These are phyloP conservation scores for Williopsis jadinii DNA, from an alignment of 1,139 yeast genomes.

Conservation along the genomic window DNA sequence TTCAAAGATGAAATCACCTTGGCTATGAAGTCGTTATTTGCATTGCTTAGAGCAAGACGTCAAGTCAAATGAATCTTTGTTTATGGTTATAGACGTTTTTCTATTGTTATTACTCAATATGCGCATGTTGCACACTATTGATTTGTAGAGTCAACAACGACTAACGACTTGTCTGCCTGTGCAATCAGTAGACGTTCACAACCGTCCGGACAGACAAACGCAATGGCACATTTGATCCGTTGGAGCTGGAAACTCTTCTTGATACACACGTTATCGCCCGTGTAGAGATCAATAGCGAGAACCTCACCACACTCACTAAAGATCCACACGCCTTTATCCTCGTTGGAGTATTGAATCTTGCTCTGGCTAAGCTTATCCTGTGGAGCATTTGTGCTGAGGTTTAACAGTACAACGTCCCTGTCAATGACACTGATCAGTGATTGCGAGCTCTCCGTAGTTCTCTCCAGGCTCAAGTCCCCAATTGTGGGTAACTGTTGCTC, in stretches of 20 bases:
- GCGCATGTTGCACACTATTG: too few relatives aligned
- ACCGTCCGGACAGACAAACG: too few relatives aligned
- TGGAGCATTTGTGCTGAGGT: constrained; percentile 54
- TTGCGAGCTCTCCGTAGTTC: constrained; percentile 15
- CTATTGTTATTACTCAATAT: too few relatives aligned
- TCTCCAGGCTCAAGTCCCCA: too few relatives aligned
- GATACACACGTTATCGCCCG: constrained; percentile 27
- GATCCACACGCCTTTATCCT: constrained; percentile 50
- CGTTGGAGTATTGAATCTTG: constrained; percentile 34
- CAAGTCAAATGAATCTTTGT: background rate
- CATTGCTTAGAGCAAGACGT: background rate
- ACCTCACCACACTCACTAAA: constrained; percentile 65
- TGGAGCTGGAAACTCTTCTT: background rate
- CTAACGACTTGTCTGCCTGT: too few relatives aligned
- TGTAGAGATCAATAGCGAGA: constrained; percentile 47
- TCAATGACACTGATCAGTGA: background rate
- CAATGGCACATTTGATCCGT: constrained; percentile 22
- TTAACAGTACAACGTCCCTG: constrained; percentile 43
- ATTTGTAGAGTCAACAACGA: too few relatives aligned
- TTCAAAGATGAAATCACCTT: constrained; percentile 34
- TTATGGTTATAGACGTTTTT: too few relatives aligned
- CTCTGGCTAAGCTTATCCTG: constrained; percentile 68
- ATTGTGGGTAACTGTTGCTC: too few relatives aligned
- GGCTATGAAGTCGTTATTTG: constrained; percentile 7
- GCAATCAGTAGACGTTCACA: too few relatives aligned